Base-by-base conservation (phyloP, 169 alveolate species). In the Eimeria maxima region DNA sequence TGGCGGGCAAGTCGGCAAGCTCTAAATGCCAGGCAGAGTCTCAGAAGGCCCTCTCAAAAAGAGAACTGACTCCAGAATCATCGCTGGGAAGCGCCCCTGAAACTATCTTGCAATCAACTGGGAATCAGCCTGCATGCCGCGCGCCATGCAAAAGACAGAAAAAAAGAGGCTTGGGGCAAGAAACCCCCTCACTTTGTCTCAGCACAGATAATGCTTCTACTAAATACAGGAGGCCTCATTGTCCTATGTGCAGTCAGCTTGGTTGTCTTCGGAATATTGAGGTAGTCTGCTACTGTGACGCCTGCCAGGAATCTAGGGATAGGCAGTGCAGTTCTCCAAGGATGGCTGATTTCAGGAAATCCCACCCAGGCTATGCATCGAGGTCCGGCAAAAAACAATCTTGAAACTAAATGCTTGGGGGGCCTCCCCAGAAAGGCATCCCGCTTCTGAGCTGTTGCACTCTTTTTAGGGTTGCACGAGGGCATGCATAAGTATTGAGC, bases 211-310 rank as follows among this genome's bases (percentile, higher is more conserved):
- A 60, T 45, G 22, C 29, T 20, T 33, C 78, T 5, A 55, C 78
- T 13, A 86, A 86, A 57, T 86, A 86, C 38, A 55, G 78, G 78
- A 55, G 93, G 57, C 93, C 93, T 33, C 93, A 86, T 60, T 86
- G 93, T 33, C 78, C 93, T 38, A 29, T 86, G 93, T 86, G 93
- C 78, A 86, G 93, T 42, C 93, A 86, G 78, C 57, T 86, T 45
- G 93, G 93, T 60, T 86, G 93, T 60, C 93, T 86, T n/a, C 93
- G 93, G 60, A 86, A 86, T n/a, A 29, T 86, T 60, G 81, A 86
- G 65, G 78, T 86, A 45, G 57, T 55, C 53, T 86, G 93, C 93
- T 86, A 86, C 93, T 86, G 93, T 47, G 78, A 86, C 78, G 93
- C 93, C 60, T 86, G 93, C 60, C 93, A 86, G 60, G 93, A 86